Evolutionary conservation across 2,329 filamentous ascomycete species (phyloP), one percentile per base, ranked within the genome.

Genomic region (Aspergillus persii): DNA sequence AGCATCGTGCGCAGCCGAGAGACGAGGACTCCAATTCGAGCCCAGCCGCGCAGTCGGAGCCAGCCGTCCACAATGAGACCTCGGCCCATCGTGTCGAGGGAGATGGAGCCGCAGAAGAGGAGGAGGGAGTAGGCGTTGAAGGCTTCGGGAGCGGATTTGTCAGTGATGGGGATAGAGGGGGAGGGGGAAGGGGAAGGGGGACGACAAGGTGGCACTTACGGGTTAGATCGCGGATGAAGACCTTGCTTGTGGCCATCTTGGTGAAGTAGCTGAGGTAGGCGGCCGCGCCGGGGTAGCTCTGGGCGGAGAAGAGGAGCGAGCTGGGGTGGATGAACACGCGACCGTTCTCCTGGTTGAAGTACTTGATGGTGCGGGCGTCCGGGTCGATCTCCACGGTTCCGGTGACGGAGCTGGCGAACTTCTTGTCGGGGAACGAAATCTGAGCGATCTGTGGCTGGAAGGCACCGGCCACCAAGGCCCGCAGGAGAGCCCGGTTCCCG

Each of bases 351-450:
- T 91, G 88, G 66, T 90, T 91, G 76, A 92, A 98, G 78, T 93
- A 99, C 73, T 92, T 95, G 77, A 99, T 97, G 3, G 89, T 91
- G 55, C 88, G 84, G 4, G 94, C 94, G 76, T 98, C 94, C 0
- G 94, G 94, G 71, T 99, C 95, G 6, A 97, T 82, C 73, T 95
- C 94, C 1, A 98, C 91, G 0, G 95, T 91, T 7, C 95, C 95
- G 1, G 91, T 91, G 63, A 96, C 86, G 2, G 91, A 92, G 39
- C 88, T 87, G 11, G 91, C 90, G 75, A 96, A 99, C 75, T 97
- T 98, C 80, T 96, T 96, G 77, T 96, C 92, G 0, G 95, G 95
- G 66, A 97, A 91, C 64, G 92, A 89, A 71, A 99, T 96, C 55
- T 93, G 87, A 12, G 92, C 92, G 64, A 97, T 87, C 76, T 98